Evolutionary conservation across 2,329 filamentous ascomycete genomes (phyloP), one percentile per base, ranked within the genome.

Genomic region (Fusarium acutatum): DNA sequence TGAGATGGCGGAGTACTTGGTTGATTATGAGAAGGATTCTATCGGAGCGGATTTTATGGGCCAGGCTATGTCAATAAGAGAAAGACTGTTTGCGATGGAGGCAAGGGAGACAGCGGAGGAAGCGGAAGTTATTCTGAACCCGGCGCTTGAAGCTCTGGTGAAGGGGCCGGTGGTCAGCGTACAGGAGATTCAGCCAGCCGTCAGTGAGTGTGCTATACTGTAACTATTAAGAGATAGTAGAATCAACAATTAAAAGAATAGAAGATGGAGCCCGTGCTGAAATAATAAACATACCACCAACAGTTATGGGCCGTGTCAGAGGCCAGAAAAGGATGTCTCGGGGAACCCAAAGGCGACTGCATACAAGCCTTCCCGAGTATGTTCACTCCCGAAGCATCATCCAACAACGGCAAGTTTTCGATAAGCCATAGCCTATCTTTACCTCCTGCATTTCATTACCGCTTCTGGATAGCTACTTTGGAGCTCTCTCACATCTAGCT

Each of bases 1-100:
- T 3, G 64, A 76, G n/a, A 32, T 77, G n/a, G 43, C 58, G 12
- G 41, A 40, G 4, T 35, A 76, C 18, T 6, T 77, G 1, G 6
- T 63, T 17, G 74, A 76, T 17, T 77, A 71, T n/a, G 57, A 77
- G 9, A 62, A 54, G 0, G 75, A 77, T 17, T 49, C 69, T 2
- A 44, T 70, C 2, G 75, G 75, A 1, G 64, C 64, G 0, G 64
- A 73, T 10, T 77, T 70, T n/a, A 10, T 77, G 20, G 53, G 43
- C 0, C 73, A 77, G 7, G 75, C 74, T 13, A 37, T 64, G 14
- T 41, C 38, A 1, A 43, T 72, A 1, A 71, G 64, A n/a, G 47
- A 53, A 20, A 50, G 64, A 3, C 60, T 76, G 1, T 38, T 75
- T 22, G 44, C 37, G 5, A 60, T 76, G 64, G 68, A 71, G 15